A percentile compares a stretch with the other conserved stretches of the same genome.
Conservation (phyloP, 2,329 filamentous ascomycete species). For the Chalaropsis ovoidea region DNA sequence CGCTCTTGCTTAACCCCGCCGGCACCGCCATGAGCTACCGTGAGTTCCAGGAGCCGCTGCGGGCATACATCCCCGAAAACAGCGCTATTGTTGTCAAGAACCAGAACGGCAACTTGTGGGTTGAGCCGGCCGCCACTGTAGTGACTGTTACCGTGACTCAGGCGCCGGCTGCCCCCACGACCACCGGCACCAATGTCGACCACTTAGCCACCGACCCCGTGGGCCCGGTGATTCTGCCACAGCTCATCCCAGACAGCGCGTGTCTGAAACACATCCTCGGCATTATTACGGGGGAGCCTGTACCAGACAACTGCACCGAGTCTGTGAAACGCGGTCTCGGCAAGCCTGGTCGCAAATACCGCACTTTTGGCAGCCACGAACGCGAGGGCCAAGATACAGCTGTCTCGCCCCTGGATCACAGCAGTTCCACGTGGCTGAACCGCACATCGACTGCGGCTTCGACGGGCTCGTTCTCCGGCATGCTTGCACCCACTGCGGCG, state of each 20-base stretch:
- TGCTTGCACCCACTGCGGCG: neutral
- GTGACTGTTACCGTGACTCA: neutral
- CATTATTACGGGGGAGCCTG: neutral
- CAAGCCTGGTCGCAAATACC: neutral
- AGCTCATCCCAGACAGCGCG: neutral
- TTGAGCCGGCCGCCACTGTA: constrained; percentile 3
- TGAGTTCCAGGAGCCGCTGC: constrained; percentile 7
- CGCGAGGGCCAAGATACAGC: neutral
- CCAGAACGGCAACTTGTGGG: neutral
- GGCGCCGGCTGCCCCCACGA: neutral
- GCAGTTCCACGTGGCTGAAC: neutral
- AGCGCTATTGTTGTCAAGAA: constrained; percentile 15
- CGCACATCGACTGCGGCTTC: neutral
- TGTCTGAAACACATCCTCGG: constrained; percentile 7
- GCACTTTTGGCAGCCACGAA: constrained; percentile 3
- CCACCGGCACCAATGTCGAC: neutral
- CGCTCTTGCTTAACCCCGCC: neutral
- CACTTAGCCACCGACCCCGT: neutral
- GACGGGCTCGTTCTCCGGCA: neutral
- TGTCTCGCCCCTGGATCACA: neutral
- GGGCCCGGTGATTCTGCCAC: neutral
- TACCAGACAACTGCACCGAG: neutral
- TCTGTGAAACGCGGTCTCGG: neutral
- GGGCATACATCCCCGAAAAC: neutral
- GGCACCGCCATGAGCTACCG: neutral